Evolutionary conservation across 1,284 basidiomycete genomes (phyloP), one percentile per base, ranked within the genome.

Genomic region (Malassezia caprae): DNA sequence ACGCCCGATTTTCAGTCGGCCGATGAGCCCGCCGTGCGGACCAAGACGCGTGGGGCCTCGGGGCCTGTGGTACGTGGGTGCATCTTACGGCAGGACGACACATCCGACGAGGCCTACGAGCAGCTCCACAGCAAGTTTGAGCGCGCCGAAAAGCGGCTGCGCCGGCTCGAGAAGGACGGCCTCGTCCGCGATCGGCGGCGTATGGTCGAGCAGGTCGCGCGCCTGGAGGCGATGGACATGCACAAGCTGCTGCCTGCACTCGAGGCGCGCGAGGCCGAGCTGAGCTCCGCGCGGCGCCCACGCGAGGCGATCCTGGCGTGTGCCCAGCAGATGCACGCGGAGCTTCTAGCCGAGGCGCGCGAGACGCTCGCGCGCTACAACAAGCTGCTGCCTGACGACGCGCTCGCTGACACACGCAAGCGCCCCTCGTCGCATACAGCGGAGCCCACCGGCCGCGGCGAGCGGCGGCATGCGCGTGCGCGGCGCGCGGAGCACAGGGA

Each of bases 101-200:
- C 47, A 8, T 52, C 49, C 6, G 55, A 57, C 13, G 50, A 24
- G 10, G 51, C 27, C 2, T 57, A 52, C 32, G n/a, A 23, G 6
- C 31, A 35, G 45, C 37, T 44, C 10, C 49, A 57, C 31, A 13
- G 19, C 12, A 39, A 41, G 31, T 45, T 42, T 21, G 55, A 57
- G 13, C 55, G 55, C 11, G 34, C 30, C 2, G 55, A 57, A 34
- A 57, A 57, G 40, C 37, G 41, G 8, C 46, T 57, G n/a, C 55
- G 55, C 26, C 44, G 39, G 4, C 44, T 48, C n/a, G 55, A 57
- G 43, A 51, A 52, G 19, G 55, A 57, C 5, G 37, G 15, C 7
- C 48, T 57, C 31, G 27, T 43, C 6, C 55, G 55, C 15, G 55
- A 57, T 26, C 55, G 55, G 4, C 24, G 23, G 21, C 26, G 27